Conservation (phyloP, 2,329 filamentous ascomycete genomes). For the Aciculosporium take region DNA sequence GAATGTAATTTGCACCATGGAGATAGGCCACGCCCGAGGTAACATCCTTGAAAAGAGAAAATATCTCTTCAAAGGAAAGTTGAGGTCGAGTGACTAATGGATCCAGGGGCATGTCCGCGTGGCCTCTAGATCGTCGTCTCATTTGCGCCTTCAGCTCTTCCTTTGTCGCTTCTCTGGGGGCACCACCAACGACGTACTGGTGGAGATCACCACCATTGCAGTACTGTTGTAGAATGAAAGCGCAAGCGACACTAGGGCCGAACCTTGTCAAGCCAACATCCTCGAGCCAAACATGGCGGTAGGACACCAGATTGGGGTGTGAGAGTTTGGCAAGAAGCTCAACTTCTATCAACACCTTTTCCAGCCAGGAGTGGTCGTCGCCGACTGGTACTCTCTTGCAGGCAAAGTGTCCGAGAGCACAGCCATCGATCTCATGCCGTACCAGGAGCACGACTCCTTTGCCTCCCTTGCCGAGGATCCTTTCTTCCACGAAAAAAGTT, state of each 20-base stretch:
- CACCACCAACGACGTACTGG: constrained; percentile 64
- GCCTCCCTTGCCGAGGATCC: constrained; percentile 73
- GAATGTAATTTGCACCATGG: constrained; percentile 84
- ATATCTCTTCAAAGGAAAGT: constrained; percentile 76
- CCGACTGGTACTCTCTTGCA: constrained; percentile 95
- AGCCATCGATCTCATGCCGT: constrained; percentile 79
- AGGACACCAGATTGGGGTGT: constrained; percentile 90
- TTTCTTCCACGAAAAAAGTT: constrained; percentile 82
- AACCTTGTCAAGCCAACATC: constrained; percentile 74
- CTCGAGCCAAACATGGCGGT: constrained; percentile 94
- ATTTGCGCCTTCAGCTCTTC: constrained; percentile 82
- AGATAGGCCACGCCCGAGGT: constrained; percentile 83
- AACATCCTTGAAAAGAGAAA: constrained; percentile 91
- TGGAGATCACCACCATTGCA: constrained; percentile 90
- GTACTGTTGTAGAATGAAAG: constrained; percentile 95
- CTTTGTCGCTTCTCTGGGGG: constrained; percentile 50
- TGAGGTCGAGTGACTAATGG: constrained; percentile 26
- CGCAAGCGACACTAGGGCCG: constrained; percentile 80
- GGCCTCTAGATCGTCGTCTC: constrained; percentile 66
- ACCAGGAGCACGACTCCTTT: constrained; percentile 94
- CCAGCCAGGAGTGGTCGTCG: constrained; percentile 86
- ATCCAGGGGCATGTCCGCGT: constrained; percentile 47
- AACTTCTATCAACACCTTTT: constrained; percentile 86
- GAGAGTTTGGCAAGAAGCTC: constrained; percentile 82
- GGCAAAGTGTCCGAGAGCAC: constrained; percentile 77